These are phyloP conservation scores for Penicillium argentinense DNA, from an alignment of 495 filamentous ascomycete species.

Conservation along the genomic window DNA sequence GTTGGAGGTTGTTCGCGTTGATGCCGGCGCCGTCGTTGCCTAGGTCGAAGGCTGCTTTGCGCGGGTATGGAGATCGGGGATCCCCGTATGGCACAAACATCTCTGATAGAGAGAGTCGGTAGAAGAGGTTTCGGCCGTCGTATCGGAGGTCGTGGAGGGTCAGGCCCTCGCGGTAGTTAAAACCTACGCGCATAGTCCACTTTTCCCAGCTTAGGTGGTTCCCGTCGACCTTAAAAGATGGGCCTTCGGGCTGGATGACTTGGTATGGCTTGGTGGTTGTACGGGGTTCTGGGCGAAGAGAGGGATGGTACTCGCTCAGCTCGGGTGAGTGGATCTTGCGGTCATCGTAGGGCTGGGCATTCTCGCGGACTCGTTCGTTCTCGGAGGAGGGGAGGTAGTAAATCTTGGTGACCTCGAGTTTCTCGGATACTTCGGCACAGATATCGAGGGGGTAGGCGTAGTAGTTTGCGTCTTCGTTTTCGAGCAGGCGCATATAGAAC, in stretches of 20 bases:
- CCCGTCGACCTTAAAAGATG: conserved; percentile 57
- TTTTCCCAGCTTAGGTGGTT: conserved; percentile 60
- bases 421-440: conserved; percentile 61
- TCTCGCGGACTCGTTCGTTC: conserved; percentile 21
- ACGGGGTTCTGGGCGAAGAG: conserved; percentile 49
- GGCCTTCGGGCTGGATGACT: conserved; percentile 74
- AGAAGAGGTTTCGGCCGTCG: conserved; percentile 64
- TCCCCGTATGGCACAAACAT: conserved; percentile 70
- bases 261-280: conserved; percentile 71
- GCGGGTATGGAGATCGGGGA: conserved; percentile 64
- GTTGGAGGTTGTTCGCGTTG: conserved; percentile 61
- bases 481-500: conserved; percentile 29
- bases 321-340: conserved; percentile 42
- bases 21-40: conserved; percentile 66
- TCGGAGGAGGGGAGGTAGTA: conserved; percentile 35
- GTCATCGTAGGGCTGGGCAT: conserved; percentile 23
- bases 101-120: conserved; percentile 68
- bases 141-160: conserved; percentile 65
- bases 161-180: conserved; percentile 63
- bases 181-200: conserved; percentile 64
- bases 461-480: conserved; percentile 53
- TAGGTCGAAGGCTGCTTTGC: conserved; percentile 68
- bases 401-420: conserved; percentile 55
- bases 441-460: conserved; percentile 76
- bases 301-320: conserved; percentile 64